Conservation (phyloP, 768 basidiomycete genomes). For the Pholiota conissans region DNA sequence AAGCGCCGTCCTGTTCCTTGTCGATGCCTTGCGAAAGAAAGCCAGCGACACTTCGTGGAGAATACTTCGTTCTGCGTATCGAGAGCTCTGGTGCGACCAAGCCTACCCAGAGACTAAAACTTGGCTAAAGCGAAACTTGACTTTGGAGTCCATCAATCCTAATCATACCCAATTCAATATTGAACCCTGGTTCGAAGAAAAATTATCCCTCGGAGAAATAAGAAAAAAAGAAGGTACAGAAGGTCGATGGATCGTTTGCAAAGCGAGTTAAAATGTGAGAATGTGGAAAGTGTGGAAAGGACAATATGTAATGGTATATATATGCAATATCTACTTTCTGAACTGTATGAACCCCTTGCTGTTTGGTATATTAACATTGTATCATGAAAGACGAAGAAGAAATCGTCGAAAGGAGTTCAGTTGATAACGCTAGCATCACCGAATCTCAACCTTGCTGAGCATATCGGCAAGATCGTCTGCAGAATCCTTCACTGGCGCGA, state of each 20-base stretch:
- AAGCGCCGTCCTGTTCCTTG: conserved; percentile 43
- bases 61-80: conserved; percentile 60
- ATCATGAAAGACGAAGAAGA: neutral
- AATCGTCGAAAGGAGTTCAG: neutral
- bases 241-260: conserved; percentile 64
- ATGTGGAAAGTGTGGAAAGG: neutral
- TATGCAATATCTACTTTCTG: conserved; percentile 5
- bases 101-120: conserved; percentile 34
- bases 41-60: conserved; percentile 57
- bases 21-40: conserved; percentile 50
- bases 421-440: conserved; percentile 2
- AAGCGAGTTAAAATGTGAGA: conserved; percentile 33
- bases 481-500: conserved; percentile 15
- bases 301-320: conserved; percentile 1
- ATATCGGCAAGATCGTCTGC: conserved; percentile 66
- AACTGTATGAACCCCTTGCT: conserved; percentile 11
- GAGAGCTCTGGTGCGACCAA: conserved; percentile 52
- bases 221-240: conserved; percentile 55
- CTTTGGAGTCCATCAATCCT: conserved; percentile 36
- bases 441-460: conserved; percentile 62
- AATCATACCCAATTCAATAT: conserved; percentile 28
- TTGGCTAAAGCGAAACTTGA: conserved; percentile 54
- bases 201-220: conserved; percentile 44
- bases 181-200: conserved; percentile 55
- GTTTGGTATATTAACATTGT: conserved; percentile 3